Conservation (phyloP, 768 basidiomycete species). For the Filobasidium floriforme region DNA sequence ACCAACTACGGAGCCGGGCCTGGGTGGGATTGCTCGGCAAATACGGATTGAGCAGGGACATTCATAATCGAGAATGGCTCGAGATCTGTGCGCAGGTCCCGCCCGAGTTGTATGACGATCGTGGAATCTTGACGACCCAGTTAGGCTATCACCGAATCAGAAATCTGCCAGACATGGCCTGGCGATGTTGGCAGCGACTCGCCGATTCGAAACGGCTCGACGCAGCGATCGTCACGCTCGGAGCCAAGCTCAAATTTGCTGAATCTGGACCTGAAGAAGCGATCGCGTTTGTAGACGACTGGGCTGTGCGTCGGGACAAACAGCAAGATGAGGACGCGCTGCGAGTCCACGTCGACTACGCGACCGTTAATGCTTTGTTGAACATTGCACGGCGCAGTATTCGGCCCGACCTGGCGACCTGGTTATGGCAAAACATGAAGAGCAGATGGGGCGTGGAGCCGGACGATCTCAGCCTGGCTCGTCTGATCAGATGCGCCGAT, state of each 20-base stretch:
- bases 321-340: neutral
- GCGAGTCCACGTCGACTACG: neutral
- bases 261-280: neutral
- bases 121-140: neutral
- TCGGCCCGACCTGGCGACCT: neutral
- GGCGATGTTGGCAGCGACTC: neutral
- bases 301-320: neutral
- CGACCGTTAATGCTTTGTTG: neutral
- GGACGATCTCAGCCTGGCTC: neutral
- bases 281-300: neutral
- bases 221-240: neutral
- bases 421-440: neutral
- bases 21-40: neutral
- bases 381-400: neutral
- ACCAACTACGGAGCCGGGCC: neutral
- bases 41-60: neutral
- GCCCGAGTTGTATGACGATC: neutral
- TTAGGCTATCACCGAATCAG: neutral
- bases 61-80: neutral
- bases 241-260: neutral
- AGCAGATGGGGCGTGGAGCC: neutral
- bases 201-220: neutral
- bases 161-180: neutral
- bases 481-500: neutral
- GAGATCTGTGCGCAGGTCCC: neutral